Evolutionary conservation across 805 yeast species (phyloP).

Genomic region (Candida yuanshanica): DNA sequence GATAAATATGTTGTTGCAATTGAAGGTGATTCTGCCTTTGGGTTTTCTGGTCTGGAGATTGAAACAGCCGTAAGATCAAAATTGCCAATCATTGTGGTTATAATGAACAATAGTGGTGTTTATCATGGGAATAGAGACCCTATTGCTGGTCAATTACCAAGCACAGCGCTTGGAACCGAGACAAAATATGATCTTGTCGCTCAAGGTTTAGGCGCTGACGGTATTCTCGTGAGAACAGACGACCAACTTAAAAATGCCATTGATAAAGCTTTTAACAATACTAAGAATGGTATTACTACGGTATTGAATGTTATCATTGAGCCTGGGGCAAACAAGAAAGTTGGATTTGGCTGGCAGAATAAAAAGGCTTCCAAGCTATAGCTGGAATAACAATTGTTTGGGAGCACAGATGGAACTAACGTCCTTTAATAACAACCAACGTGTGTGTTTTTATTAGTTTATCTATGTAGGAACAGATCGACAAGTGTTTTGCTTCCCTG

Average conservation of each 20-base stretch:
- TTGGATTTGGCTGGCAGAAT: conserved; percentile 69
- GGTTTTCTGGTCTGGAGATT: conserved; percentile 67
- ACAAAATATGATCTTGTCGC: conserved; percentile 56
- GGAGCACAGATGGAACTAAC: no score
- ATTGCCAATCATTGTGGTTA: conserved; percentile 49
- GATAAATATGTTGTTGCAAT: conserved; percentile 46
- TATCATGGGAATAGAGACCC: conserved; percentile 55
- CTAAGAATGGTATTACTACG: conserved; percentile 30
- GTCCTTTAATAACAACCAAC: no score
- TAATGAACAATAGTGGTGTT: conserved; percentile 73
- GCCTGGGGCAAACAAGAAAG: conserved; percentile 46
- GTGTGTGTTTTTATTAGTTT: no score
- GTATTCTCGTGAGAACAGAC: conserved; percentile 39
- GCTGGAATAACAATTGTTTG: no score
- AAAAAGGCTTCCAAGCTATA: conserved; percentile 24
- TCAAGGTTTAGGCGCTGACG: conserved; percentile 50
- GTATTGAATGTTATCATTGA: conserved; percentile 59
- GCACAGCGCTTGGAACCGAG: conserved; percentile 53
- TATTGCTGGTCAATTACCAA: conserved; percentile 33
- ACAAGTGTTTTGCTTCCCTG: no score
- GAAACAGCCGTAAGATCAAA: conserved; percentile 57
- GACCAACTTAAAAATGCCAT: conserved; percentile 33
- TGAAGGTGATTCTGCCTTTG: conserved; percentile 76
- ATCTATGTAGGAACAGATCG: no score
- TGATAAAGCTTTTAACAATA: conserved; percentile 31